phyloP scores from a whole-genome alignment of 805 yeast species.

The Vanderwaltozyma verrucispora region DNA sequence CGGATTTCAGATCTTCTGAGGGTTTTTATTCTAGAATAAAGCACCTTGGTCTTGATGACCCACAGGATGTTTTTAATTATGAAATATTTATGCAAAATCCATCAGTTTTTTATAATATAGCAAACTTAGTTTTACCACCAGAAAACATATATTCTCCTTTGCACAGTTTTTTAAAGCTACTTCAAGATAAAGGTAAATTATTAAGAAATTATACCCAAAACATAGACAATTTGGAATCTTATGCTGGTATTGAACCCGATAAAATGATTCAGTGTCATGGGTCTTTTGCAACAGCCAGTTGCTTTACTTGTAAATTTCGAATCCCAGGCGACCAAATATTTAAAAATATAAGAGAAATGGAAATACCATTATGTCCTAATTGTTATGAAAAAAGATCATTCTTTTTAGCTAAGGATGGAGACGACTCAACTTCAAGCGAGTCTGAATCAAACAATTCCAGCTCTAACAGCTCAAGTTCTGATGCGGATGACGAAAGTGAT shows the following conservation, averaged over 20 bases:
- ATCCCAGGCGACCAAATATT: slow-evolving; percentile 58
- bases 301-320: slow-evolving; percentile 61
- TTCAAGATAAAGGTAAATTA: slow-evolving; percentile 68
- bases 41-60: slow-evolving; percentile 65
- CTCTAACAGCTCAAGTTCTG: not conserved
- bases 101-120: slow-evolving; percentile 71
- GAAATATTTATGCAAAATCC: slow-evolving; percentile 68
- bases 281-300: slow-evolving; percentile 79
- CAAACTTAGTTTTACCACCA: slow-evolving; percentile 76
- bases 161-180: slow-evolving; percentile 64
- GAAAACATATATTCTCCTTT: slow-evolving; percentile 57
- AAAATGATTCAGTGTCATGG: slow-evolving; percentile 86
- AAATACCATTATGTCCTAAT: slow-evolving; percentile 62
- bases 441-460: not conserved
- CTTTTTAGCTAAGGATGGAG: slow-evolving; percentile 5
- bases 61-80: slow-evolving; percentile 82
- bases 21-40: slow-evolving; percentile 70
- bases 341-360: slow-evolving; percentile 44
- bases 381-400: slow-evolving; percentile 41
- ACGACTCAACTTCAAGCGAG: too few species aligned
- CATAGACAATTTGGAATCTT: slow-evolving; percentile 77
- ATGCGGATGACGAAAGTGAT: too few species aligned
- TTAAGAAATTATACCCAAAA: slow-evolving; percentile 84
- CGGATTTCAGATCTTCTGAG: slow-evolving; percentile 82
- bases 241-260: slow-evolving; percentile 60